Conservation (phyloP, 1,284 basidiomycete species). For the Naganishia liquefaciens region DNA sequence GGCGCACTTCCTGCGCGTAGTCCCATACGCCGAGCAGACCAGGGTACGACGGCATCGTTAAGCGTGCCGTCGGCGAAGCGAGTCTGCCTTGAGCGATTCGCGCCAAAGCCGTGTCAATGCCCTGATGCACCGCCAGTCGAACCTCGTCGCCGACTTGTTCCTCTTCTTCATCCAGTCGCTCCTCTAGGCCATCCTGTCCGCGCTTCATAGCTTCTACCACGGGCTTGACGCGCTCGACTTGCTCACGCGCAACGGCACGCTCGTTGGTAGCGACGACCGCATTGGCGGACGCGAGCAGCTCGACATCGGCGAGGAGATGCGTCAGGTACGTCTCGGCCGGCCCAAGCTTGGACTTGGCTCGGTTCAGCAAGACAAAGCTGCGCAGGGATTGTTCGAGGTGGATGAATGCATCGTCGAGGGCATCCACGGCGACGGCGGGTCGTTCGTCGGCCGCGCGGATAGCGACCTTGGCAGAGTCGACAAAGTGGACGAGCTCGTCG, state of each 20-base stretch:
- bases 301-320: slow-evolving; percentile 84
- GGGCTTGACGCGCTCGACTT: slow-evolving; percentile 73
- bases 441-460: slow-evolving; percentile 33
- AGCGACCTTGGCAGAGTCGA: slow-evolving; percentile 71
- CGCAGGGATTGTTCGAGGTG: slow-evolving; percentile 88
- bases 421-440: background rate
- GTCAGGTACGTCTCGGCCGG: slow-evolving; percentile 92
- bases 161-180: slow-evolving; percentile 75
- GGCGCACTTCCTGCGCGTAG: slow-evolving; percentile 82
- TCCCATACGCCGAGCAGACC: slow-evolving; percentile 85
- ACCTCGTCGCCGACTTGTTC: slow-evolving; percentile 69
- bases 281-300: slow-evolving; percentile 83
- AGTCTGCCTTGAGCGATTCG: slow-evolving; percentile 74
- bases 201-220: slow-evolving; percentile 82
- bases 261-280: slow-evolving; percentile 79
- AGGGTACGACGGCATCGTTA: slow-evolving; percentile 73
- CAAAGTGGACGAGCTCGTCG: slow-evolving; percentile 94
- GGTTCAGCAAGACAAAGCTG: slow-evolving; percentile 93
- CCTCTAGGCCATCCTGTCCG: slow-evolving; percentile 73
- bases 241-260: slow-evolving; percentile 69
- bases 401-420: slow-evolving; percentile 71
- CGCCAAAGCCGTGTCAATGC: slow-evolving; percentile 73
- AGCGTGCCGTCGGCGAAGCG: slow-evolving; percentile 37
- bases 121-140: slow-evolving; percentile 61
- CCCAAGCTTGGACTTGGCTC: slow-evolving; percentile 90